Evolutionary conservation across 2,329 filamentous ascomycete species (phyloP).

Genomic region (Claviceps purpurea): DNA sequence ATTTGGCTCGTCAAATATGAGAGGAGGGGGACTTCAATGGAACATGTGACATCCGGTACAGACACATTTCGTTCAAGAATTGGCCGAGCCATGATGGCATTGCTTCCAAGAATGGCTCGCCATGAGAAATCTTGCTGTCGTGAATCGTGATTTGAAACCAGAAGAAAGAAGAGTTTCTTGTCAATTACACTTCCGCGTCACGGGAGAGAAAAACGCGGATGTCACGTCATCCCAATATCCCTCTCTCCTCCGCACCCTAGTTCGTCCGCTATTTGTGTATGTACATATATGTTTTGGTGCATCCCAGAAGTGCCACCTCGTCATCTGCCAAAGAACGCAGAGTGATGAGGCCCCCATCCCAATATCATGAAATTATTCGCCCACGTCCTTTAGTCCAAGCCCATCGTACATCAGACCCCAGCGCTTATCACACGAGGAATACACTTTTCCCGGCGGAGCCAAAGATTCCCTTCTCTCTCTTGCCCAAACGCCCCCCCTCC

Average conservation of each 20-base stretch:
- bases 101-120: not conserved
- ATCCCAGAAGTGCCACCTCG: not conserved
- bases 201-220: too few relatives aligned
- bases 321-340: not conserved
- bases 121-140: too few relatives aligned
- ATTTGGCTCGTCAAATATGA: not conserved
- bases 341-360: not conserved
- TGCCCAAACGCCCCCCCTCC: not conserved
- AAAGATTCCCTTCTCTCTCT: not conserved
- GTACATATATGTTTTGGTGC: not conserved
- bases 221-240: too few relatives aligned
- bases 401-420: not conserved
- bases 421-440: too few relatives aligned
- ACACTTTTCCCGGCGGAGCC: not conserved
- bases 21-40: too few relatives aligned
- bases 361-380: slow-evolving; percentile 5
- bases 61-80: not conserved
- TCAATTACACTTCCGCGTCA: too few relatives aligned
- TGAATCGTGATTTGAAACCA: too few relatives aligned
- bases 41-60: too few relatives aligned
- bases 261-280: too few relatives aligned
- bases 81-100: not conserved
- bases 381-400: not conserved
- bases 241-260: too few relatives aligned
- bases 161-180: too few relatives aligned